Base-by-base conservation (phyloP, 73 alveolate genomes). In the Durusdinium trenchii region DNA sequence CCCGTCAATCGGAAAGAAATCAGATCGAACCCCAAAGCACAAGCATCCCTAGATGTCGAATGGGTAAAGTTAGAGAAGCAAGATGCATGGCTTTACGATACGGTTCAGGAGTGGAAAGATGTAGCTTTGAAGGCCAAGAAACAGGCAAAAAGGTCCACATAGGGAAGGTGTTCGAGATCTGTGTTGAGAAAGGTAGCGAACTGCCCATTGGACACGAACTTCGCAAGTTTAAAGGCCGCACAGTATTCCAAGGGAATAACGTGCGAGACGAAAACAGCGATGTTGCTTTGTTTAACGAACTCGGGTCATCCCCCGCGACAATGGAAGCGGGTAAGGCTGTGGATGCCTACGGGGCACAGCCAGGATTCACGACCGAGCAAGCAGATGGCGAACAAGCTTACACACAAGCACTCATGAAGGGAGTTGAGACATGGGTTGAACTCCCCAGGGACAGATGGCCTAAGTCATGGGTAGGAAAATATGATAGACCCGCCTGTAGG, bases 101-200 rank as follows among this genome's bases (percentile, higher is more conserved):
- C 93, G 4, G 93, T 82, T 48, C 30, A 7, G 1, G 93, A 82
- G 5, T 82, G 93, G 93, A 14, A 38, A 0, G 73, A 46, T 0
- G 73, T 82, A 0, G 45, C 75, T 0, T 2, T 2, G 1, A 12
- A 48, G 7, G 93, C 93, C 1, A 48, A 85, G 79, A 85, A 85
- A 60, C 12, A 23, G 94, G 94, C 1, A 48, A 51, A 28, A 85
- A 85, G 40, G 94, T 85, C 1, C 94, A 85, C n/a, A 79, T 85
- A 0, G 76, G 76, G 3, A 51, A 85, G 26, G 78, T 85, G 1
- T 85, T 85, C 43, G 94, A 85, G 54, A 51, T 85, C 57, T 85
- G 94, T 42, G 94, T 85, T 20, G 94, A 54, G 43, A 85, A 85
- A 28, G 94, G 94, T 9, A 85, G 94, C 40, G 94, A 85, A 45